Conservation (phyloP, 1,284 basidiomycete genomes). For the Erythrobasidium hasegawianum region DNA sequence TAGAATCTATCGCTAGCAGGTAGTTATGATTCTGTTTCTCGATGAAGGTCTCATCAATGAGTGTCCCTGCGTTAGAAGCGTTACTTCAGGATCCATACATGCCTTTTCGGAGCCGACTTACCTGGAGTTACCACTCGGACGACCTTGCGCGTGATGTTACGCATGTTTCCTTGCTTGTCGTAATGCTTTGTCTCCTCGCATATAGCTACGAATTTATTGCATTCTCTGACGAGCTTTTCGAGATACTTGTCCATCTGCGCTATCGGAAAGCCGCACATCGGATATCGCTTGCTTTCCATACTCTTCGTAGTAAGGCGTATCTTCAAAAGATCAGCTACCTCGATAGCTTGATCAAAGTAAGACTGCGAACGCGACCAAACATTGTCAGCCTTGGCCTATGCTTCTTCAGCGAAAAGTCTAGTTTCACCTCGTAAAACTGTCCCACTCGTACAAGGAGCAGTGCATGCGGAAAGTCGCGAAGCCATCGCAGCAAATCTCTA, state of each 20-base stretch:
- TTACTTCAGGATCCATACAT: no score
- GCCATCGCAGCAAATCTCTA: conserved; percentile 65
- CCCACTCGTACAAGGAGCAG: conserved; percentile 85
- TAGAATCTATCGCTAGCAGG: conserved; percentile 64
- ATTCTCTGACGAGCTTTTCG: conserved; percentile 74
- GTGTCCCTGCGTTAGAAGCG: conserved; percentile 54
- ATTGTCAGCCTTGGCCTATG: conserved; percentile 21
- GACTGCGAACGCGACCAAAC: conserved; percentile 57
- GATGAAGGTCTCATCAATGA: conserved; percentile 83
- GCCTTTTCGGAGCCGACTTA: conserved; percentile 35
- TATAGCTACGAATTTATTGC: conserved; percentile 83
- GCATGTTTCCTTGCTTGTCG: conserved; percentile 40
- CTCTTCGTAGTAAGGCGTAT: conserved; percentile 73
- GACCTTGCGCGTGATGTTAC: conserved; percentile 52
- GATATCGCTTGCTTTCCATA: conserved; percentile 61
- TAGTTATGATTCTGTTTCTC: conserved; percentile 82
- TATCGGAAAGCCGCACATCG: conserved; percentile 88
- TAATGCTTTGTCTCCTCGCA: conserved; percentile 76
- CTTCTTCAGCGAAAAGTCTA: background rate
- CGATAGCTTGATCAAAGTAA: conserved; percentile 83
- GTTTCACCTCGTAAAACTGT: conserved; percentile 81
- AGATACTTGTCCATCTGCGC: conserved; percentile 77
- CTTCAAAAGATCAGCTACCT: conserved; percentile 68
- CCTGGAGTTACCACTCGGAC: conserved; percentile 84
- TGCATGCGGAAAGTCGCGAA: conserved; percentile 75